Evolutionary conservation across 192 early-diverging fungal genomes (phyloP).

Genomic region (Obelidium mucronatum): DNA sequence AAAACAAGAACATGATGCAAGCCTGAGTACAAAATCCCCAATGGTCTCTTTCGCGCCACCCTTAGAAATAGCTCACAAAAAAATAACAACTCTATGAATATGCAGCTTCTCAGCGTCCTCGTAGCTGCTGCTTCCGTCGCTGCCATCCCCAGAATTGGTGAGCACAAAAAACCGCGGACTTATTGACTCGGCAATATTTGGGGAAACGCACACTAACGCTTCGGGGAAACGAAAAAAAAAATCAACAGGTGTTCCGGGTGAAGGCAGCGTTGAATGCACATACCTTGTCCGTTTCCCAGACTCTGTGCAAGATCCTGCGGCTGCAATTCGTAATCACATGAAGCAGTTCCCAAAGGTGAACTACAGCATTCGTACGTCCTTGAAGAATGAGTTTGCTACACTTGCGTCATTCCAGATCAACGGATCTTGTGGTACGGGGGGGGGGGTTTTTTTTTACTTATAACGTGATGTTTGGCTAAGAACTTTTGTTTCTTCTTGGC

Average conservation of each 20-base stretch:
- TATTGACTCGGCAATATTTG: background rate
- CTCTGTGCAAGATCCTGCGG: background rate
- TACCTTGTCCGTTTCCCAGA: background rate
- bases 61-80: background rate
- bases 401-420: slow-evolving; percentile 6
- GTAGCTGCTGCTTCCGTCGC: background rate
- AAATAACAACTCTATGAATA: background rate
- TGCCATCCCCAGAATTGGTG: background rate
- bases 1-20: background rate
- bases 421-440: background rate
- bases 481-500: too few species aligned
- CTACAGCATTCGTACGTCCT: background rate
- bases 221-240: too few species aligned
- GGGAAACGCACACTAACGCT: background rate
- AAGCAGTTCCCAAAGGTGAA: background rate
- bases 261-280: background rate
- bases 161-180: background rate
- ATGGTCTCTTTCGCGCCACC: background rate
- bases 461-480: too few species aligned
- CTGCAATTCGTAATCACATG: background rate
- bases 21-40: background rate
- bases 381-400: background rate
- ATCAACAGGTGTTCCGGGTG: too few species aligned
- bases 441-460: too few species aligned
- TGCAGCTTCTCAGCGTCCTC: background rate